Base-by-base conservation (phyloP, 192 early-diverging fungal genomes). In the Coemansia sp. region DNA sequence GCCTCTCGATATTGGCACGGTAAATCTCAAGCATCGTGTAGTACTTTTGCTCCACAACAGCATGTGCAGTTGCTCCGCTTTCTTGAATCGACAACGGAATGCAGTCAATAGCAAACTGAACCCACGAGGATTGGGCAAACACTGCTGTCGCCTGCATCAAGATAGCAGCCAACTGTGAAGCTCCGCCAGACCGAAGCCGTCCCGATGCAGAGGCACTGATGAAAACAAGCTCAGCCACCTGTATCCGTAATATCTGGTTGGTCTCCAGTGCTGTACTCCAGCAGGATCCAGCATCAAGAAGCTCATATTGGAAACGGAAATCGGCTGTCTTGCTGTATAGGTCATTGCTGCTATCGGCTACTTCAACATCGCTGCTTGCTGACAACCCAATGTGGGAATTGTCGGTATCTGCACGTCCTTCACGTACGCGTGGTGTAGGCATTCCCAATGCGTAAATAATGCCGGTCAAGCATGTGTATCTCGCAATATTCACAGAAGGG, bases 191-290 rank as follows among this genome's bases (percentile, higher is more conserved):
- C 10, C 78, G 69, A 64, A 81, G 38, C 13, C 48, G 49, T 26
- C 78, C 78, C 0, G 72, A 67, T 12, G 70, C 70, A 4, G 67
- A 62, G 4, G 78, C 78, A 15, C 63, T 56, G 19, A 70, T 67
- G 43, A 81, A 75, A 39, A 81, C 73, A 7, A 81, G 70, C 48
- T 81, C 78, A n/a, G 75, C 49, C 6, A 69, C 66, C 64, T 75
- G 72, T 45, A 64, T 74, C 42, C 69, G 68, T 37, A 64, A 66
- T 11, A 60, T 16, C 7, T 18, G 32, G 43, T 75, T 64, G 3
- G 42, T 37, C 2, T 49, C 63, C 37, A 81, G 64, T n/a, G 73
- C 61, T 12, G 63, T n/a, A 8, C 64, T 45, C 78, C 78, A 80
- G 57, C 45, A 41, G 0, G 72, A 44, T 1, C 60, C 69, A 8